Conservation (phyloP, 2,329 filamentous ascomycete genomes). For the Dryadomyces quercus-mongolicae region DNA sequence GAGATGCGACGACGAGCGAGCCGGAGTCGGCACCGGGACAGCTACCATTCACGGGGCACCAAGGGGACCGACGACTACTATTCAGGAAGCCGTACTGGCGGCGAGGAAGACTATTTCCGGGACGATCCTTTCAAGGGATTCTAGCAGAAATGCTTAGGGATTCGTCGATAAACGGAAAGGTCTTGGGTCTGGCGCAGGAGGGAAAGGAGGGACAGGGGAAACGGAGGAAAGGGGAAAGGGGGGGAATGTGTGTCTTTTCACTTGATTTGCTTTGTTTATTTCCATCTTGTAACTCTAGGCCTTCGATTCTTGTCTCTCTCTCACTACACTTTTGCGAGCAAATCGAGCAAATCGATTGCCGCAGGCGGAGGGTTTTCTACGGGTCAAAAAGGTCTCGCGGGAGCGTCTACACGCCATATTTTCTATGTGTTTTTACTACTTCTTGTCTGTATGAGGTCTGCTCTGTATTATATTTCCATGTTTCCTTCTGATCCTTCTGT, state of each 20-base stretch:
- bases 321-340: neutral
- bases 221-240: neutral
- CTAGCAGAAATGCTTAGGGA: conserved; percentile 19
- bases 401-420: conserved; percentile 1
- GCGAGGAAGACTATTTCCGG: conserved; percentile 42
- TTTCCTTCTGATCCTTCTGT: neutral
- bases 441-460: neutral
- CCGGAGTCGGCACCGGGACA: conserved; percentile 38
- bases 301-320: neutral
- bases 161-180: neutral
- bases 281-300: neutral
- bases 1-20: conserved; percentile 39
- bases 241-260: neutral
- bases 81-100: conserved; percentile 31
- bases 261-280: neutral
- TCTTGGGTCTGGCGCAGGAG: too few species aligned
- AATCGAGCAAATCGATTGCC: neutral
- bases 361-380: neutral
- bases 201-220: neutral
- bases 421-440: neutral
- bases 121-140: conserved; percentile 54
- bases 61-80: conserved; percentile 36
- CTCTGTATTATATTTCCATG: neutral
- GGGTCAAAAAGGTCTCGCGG: neutral
- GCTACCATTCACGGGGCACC: conserved; percentile 32